Percentiles rank a stretch among this genome's conserved stretches.
phyloP scores from a whole-genome alignment of 192 early-diverging fungal species.

The Coemansia sp. region DNA sequence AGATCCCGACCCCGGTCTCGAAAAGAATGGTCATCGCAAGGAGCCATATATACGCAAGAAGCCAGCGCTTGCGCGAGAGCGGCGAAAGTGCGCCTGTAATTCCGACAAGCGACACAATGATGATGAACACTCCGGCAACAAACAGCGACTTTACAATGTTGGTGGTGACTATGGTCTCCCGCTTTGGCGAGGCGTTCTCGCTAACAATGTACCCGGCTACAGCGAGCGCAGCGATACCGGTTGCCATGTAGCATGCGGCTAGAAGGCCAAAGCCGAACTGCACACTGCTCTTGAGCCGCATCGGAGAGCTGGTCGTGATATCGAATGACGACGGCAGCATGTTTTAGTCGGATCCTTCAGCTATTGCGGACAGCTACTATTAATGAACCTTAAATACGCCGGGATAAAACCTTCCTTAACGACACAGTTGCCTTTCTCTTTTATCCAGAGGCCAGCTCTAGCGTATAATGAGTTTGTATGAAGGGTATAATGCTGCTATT shows the following conservation, averaged over 20 bases:
- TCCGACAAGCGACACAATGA: conserved; percentile 20
- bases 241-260: conserved; percentile 28
- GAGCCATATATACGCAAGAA: conserved; percentile 23
- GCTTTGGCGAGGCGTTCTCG: conserved; percentile 19
- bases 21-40: conserved; percentile 19
- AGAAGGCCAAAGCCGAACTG: conserved; percentile 18
- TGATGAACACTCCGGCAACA: conserved; percentile 26
- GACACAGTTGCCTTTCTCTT: neutral
- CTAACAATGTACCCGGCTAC: conserved; percentile 28
- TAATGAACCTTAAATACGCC: neutral
- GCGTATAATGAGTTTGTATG: neutral
- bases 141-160: conserved; percentile 31
- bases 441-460: neutral
- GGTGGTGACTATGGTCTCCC: conserved; percentile 28
- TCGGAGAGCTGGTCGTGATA: conserved; percentile 19
- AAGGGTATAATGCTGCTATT: neutral
- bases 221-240: conserved; percentile 28
- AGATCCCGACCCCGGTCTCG: conserved; percentile 33
- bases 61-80: conserved; percentile 33
- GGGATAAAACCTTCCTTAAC: neutral
- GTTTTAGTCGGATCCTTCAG: too few species aligned
- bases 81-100: conserved; percentile 32
- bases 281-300: conserved; percentile 23
- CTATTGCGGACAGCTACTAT: neutral
- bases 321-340: conserved; percentile 14